Percentiles rank a stretch among this genome's conserved stretches.
Evolutionary conservation across 1,139 yeast genomes (phyloP).

Genomic region (Saccharomycopsis hybrid): DNA sequence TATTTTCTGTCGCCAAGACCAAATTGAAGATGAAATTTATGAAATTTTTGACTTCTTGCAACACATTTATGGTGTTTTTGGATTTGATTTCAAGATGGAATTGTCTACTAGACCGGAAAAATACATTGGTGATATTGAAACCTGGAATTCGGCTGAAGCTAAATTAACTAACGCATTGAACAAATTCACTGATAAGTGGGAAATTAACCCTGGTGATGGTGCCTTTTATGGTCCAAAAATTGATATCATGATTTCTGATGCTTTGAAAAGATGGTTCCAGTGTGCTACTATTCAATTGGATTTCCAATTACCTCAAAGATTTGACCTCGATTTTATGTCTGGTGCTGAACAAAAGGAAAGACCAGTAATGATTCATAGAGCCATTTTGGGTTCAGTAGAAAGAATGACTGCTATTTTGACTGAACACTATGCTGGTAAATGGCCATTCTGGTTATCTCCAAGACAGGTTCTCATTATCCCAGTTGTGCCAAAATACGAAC

Average conservation of each 20-base stretch:
- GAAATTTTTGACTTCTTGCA: constrained; percentile 75
- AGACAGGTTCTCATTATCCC: constrained; percentile 94
- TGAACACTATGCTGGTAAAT: constrained; percentile 94
- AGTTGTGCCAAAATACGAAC: constrained; percentile 87
- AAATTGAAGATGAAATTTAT: constrained; percentile 75
- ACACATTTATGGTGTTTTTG: constrained; percentile 75
- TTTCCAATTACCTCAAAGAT: constrained; percentile 92
- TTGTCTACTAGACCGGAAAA: constrained; percentile 93
- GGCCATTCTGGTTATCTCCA: constrained; percentile 99
- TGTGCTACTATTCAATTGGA: constrained; percentile 97
- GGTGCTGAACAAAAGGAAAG: constrained; percentile 53
- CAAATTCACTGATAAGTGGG: constrained; percentile 81
- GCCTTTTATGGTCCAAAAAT: constrained; percentile 99
- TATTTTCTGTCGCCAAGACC: constrained; percentile 87
- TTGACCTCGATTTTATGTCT: constrained; percentile 79
- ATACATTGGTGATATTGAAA: constrained; percentile 75
- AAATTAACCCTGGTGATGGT: constrained; percentile 91
- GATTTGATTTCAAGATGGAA: constrained; percentile 83
- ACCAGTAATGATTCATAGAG: constrained; percentile 99
- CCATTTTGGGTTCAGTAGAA: constrained; percentile 94
- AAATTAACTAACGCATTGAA: constrained; percentile 71
- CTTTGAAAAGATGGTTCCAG: constrained; percentile 91
- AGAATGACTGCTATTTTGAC: constrained; percentile 97
- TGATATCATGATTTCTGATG: constrained; percentile 89
- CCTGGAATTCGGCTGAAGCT: constrained; percentile 85